Conservation (phyloP, 2,329 filamentous ascomycete species). For the Blastomyces gilchristii region DNA sequence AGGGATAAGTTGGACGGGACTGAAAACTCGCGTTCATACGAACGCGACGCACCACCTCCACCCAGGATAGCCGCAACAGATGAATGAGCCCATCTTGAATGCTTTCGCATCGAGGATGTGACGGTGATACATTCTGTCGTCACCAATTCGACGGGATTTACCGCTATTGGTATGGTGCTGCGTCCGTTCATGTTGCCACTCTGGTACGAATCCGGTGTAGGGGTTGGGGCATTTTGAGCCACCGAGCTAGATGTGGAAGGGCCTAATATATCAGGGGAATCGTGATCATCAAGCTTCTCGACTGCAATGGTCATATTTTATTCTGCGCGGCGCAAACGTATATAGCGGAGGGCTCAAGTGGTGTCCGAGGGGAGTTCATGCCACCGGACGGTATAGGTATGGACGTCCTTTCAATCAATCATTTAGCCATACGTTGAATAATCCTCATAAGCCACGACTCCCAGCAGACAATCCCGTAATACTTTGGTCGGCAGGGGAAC, state of each 20-base stretch:
- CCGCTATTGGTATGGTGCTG: conserved; percentile 48
- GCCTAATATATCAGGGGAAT: neutral
- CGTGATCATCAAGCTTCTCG: conserved; percentile 1
- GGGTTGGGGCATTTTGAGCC: neutral
- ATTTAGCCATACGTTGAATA: conserved; percentile 13
- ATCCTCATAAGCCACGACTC: neutral
- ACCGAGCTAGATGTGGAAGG: neutral
- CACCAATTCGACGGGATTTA: conserved; percentile 83
- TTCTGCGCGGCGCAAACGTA: neutral
- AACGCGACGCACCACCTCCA: conserved; percentile 46
- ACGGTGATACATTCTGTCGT: conserved; percentile 98
- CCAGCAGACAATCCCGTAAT: neutral
- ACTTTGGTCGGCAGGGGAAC: neutral
- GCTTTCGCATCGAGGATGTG: conserved; percentile 95
- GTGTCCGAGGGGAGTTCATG: neutral
- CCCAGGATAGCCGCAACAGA: conserved; percentile 93
- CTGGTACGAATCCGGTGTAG: neutral
- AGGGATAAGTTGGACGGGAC: conserved; percentile 24
- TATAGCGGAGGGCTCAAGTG: neutral
- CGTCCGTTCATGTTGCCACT: conserved; percentile 2
- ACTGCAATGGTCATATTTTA: conserved; percentile 7
- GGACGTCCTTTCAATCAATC: conserved; percentile 17
- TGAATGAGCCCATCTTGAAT: conserved; percentile 89
- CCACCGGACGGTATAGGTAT: neutral
- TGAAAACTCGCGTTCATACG: conserved; percentile 35